Evolutionary conservation across 1,139 yeast genomes (phyloP).

Genomic region (Candida labiduridarum): DNA sequence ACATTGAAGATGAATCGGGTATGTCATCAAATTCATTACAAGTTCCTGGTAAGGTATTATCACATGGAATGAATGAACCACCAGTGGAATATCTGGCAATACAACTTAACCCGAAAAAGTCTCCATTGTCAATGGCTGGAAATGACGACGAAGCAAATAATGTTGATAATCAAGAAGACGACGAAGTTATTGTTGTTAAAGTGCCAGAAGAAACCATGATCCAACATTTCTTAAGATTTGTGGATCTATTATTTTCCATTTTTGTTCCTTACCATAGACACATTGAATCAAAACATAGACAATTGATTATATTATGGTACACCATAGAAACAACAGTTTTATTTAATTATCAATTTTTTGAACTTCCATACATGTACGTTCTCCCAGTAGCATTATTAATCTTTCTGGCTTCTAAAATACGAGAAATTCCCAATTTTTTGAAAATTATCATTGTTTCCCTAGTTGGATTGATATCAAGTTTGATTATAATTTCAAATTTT

Average conservation of each 20-base stretch:
- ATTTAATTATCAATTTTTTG: constrained; percentile 21
- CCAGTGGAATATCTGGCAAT: not conserved
- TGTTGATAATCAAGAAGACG: not conserved
- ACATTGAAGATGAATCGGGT: not conserved
- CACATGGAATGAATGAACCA: not conserved
- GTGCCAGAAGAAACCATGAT: constrained; percentile 17
- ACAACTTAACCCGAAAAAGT: not conserved
- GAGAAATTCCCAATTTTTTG: not conserved
- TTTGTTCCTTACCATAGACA: constrained; percentile 24
- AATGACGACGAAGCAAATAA: not conserved
- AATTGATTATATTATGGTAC: constrained; percentile 22
- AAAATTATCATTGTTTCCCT: constrained; percentile 13
- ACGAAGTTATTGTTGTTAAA: constrained; percentile 2
- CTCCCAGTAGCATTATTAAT: constrained; percentile 5
- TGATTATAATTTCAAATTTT: constrained; percentile 31
- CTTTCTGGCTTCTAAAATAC: not conserved
- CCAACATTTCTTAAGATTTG: constrained; percentile 17
- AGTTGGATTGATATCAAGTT: constrained; percentile 30
- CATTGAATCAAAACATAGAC: constrained; percentile 10
- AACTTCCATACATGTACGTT: constrained; percentile 11
- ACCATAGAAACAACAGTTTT: constrained; percentile 22
- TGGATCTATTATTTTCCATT: constrained; percentile 23
- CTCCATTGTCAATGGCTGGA: not conserved
- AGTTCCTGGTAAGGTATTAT: not conserved
- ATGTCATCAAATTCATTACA: constrained; percentile 2